These are phyloP conservation scores for Astrothelium macrocarpum DNA, from an alignment of 495 filamentous ascomycete species.

Conservation along the genomic window DNA sequence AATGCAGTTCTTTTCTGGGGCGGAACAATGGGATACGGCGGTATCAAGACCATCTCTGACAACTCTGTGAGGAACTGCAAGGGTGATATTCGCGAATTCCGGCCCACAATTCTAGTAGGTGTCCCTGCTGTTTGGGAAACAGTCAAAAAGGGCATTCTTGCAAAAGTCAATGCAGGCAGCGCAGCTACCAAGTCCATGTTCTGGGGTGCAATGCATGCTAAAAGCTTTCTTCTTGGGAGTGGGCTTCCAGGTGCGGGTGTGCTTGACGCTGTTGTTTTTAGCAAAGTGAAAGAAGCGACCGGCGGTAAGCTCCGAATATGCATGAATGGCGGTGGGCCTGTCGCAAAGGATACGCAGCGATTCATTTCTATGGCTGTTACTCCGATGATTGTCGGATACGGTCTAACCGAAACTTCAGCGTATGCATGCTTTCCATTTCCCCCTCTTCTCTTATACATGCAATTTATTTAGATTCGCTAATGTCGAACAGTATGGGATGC, in stretches of 20 bases:
- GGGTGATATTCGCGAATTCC: conserved; percentile 91
- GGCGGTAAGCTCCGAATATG: conserved; percentile 33
- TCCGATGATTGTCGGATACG: conserved; percentile 60
- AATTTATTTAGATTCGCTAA: not conserved
- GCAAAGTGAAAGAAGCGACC: conserved; percentile 37
- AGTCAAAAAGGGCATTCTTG: conserved; percentile 93
- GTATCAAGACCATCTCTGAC: conserved; percentile 86
- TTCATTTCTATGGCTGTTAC: conserved; percentile 38
- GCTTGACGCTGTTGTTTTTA: conserved; percentile 36
- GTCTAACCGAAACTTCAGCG: conserved; percentile 87
- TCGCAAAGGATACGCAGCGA: conserved; percentile 35
- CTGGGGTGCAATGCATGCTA: conserved; percentile 81
- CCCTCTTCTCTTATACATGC: not conserved
- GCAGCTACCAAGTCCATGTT: conserved; percentile 72
- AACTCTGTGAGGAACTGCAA: conserved; percentile 83
- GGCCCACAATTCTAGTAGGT: conserved; percentile 83
- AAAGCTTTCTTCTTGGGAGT: conserved; percentile 64
- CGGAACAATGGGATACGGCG: conserved; percentile 94
- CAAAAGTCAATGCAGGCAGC: conserved; percentile 70
- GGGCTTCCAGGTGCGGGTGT: conserved; percentile 63
- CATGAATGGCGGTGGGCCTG: conserved; percentile 37
- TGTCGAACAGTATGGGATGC: conserved; percentile 56
- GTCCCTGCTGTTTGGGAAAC: conserved; percentile 97
- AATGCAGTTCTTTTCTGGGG: conserved; percentile 90
- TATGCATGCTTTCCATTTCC: conserved; percentile 10